Conservation (phyloP, 805 yeast genomes). For the Brettanomyces naardenensis region DNA sequence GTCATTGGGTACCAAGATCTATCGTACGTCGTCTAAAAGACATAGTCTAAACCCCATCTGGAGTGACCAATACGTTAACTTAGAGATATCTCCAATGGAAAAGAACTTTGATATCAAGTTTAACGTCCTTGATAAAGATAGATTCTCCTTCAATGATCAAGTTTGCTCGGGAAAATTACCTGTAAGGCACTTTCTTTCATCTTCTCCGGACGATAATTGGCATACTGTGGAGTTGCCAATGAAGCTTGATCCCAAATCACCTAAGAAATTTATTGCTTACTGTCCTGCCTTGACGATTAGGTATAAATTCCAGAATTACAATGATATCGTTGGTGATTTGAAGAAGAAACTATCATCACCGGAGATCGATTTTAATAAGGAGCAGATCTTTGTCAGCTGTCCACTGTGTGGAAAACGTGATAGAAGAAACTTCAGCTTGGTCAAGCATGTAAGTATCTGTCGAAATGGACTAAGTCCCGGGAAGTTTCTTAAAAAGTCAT, state of each 20-base stretch:
- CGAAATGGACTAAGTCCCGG: constrained; percentile 32
- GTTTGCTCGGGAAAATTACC: constrained; percentile 54
- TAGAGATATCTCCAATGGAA: constrained; percentile 68
- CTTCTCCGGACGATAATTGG: constrained; percentile 25
- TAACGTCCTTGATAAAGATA: constrained; percentile 77
- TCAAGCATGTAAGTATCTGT: constrained; percentile 86
- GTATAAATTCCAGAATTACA: neutral
- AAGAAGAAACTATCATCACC: constrained; percentile 21
- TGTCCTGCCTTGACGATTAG: neutral
- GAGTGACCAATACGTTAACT: constrained; percentile 63
- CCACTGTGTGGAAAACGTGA: constrained; percentile 69
- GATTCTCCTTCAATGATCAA: constrained; percentile 72
- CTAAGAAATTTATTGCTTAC: neutral
- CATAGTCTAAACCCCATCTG: constrained; percentile 80
- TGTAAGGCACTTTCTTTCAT: constrained; percentile 28
- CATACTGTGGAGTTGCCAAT: neutral
- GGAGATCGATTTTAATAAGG: constrained; percentile 38
- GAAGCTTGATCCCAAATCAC: neutral
- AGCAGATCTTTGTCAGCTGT: constrained; percentile 37
- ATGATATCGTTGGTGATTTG: constrained; percentile 11
- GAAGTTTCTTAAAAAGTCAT: constrained; percentile 40
- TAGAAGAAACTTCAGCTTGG: constrained; percentile 51
- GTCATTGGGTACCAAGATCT: constrained; percentile 82
- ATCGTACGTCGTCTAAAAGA: constrained; percentile 74
- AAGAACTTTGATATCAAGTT: constrained; percentile 57